Evolutionary conservation across 2,329 filamentous ascomycete genomes (phyloP).

Genomic region (Arthroderma sp.): DNA sequence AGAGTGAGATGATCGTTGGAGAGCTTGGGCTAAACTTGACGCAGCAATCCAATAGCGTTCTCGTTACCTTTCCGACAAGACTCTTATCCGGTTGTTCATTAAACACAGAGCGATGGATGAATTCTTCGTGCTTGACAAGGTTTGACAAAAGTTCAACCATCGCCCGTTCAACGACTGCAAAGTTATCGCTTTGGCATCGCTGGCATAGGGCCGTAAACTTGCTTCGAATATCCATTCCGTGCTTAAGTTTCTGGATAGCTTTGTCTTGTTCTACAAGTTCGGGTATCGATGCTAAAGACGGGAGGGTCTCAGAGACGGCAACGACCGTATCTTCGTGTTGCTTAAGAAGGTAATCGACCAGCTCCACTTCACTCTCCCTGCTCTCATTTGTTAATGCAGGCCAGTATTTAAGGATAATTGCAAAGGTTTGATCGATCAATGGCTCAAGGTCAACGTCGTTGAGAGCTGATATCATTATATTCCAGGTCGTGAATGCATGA

Average conservation of each 20-base stretch:
- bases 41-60: constrained; percentile 73
- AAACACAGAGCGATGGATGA: constrained; percentile 65
- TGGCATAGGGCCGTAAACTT: constrained; percentile 59
- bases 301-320: constrained; percentile 60
- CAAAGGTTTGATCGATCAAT: constrained; percentile 79
- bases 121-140: constrained; percentile 59
- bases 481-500: constrained; percentile 73
- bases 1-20: constrained; percentile 56
- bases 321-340: constrained; percentile 50
- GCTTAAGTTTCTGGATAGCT: constrained; percentile 53
- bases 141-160: constrained; percentile 65
- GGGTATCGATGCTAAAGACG: constrained; percentile 60
- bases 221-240: constrained; percentile 52
- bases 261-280: constrained; percentile 56
- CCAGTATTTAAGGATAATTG: constrained; percentile 78
- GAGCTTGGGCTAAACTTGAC: constrained; percentile 64
- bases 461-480: constrained; percentile 60
- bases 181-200: constrained; percentile 70
- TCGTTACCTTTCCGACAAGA: constrained; percentile 57
- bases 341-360: constrained; percentile 55
- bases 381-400: constrained; percentile 48
- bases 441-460: constrained; percentile 66
- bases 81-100: constrained; percentile 67
- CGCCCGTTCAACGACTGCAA: constrained; percentile 71
- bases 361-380: constrained; percentile 45